Conservation (phyloP, 1,284 basidiomycete genomes). For the Filobasidium uniguttulatum region DNA sequence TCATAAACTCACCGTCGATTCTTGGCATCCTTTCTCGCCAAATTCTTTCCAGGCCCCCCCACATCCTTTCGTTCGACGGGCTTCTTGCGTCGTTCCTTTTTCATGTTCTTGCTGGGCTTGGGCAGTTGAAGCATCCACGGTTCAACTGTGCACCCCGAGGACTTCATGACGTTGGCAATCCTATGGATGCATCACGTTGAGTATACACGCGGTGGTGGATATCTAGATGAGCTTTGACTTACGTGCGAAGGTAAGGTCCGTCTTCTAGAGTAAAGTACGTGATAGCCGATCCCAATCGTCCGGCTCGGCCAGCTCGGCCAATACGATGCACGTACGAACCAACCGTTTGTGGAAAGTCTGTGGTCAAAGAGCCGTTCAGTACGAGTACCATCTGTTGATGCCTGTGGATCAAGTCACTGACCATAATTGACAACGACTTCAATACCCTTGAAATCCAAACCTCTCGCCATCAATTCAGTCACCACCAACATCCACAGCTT, state of each 20-base stretch:
- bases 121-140: constrained; percentile 79
- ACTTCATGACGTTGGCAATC: constrained; percentile 85
- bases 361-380: constrained; percentile 9
- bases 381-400: background rate
- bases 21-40: constrained; percentile 56
- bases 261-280: constrained; percentile 95
- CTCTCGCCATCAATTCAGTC: constrained; percentile 89
- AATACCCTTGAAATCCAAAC: constrained; percentile 95
- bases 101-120: constrained; percentile 77
- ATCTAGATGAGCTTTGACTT: constrained; percentile 35
- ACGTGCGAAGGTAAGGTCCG: constrained; percentile 79
- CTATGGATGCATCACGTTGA: constrained; percentile 36
- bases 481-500: constrained; percentile 84
- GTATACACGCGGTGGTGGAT: background rate
- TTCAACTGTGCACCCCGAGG: constrained; percentile 75
- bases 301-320: constrained; percentile 87
- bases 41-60: constrained; percentile 51
- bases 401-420: no score
- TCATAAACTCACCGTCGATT: constrained; percentile 48
- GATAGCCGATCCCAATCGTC: constrained; percentile 75
- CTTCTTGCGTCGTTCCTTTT: constrained; percentile 62
- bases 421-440: constrained; percentile 84
- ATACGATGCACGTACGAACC: constrained; percentile 94
- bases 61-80: constrained; percentile 59
- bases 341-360: constrained; percentile 80